Conservation (phyloP, 352 stramenopile species). For the Peronospora belbahrii region DNA sequence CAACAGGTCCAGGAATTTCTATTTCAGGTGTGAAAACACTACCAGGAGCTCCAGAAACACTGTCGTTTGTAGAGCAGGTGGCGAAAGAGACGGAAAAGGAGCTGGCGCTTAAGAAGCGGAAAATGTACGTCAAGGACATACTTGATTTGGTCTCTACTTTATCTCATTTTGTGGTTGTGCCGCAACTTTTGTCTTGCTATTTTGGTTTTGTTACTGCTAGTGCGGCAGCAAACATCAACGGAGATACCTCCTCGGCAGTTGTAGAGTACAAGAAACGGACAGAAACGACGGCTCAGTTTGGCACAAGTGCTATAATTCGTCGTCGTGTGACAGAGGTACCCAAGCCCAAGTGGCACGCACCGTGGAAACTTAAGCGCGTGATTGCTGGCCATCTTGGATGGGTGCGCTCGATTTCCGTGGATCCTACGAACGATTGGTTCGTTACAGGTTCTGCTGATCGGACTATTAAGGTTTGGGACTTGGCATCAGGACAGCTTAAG, state of each 20-base stretch:
- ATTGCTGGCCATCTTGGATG: slow-evolving; percentile 93
- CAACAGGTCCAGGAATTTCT: slow-evolving; percentile 12
- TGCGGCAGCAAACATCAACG: slow-evolving; percentile 17
- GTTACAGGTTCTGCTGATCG: slow-evolving; percentile 95
- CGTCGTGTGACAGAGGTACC: slow-evolving; percentile 84
- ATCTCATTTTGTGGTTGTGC: background rate
- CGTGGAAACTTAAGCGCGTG: slow-evolving; percentile 97
- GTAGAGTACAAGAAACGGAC: slow-evolving; percentile 58
- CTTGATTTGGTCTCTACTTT: background rate
- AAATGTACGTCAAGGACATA: slow-evolving; percentile 31
- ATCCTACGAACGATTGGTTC: slow-evolving; percentile 98
- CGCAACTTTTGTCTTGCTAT: slow-evolving; percentile 6
- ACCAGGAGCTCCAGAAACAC: slow-evolving; percentile 11
- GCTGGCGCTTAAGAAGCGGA: slow-evolving; percentile 36
- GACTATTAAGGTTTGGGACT: slow-evolving; percentile 98
- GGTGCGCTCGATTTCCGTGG: slow-evolving; percentile 96
- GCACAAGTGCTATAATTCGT: slow-evolving; percentile 60
- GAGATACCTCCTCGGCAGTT: slow-evolving; percentile 28
- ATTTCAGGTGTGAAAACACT: slow-evolving; percentile 6
- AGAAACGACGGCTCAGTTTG: slow-evolving; percentile 42
- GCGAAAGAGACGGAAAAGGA: slow-evolving; percentile 46
- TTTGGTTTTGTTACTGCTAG: slow-evolving; percentile 6
- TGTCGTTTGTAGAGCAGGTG: slow-evolving; percentile 46
- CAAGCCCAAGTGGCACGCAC: slow-evolving; percentile 97
- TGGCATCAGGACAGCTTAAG: slow-evolving; percentile 95